Evolutionary conservation across 1,284 basidiomycete genomes (phyloP).

Genomic region (Bondarzewia mesenterica): DNA sequence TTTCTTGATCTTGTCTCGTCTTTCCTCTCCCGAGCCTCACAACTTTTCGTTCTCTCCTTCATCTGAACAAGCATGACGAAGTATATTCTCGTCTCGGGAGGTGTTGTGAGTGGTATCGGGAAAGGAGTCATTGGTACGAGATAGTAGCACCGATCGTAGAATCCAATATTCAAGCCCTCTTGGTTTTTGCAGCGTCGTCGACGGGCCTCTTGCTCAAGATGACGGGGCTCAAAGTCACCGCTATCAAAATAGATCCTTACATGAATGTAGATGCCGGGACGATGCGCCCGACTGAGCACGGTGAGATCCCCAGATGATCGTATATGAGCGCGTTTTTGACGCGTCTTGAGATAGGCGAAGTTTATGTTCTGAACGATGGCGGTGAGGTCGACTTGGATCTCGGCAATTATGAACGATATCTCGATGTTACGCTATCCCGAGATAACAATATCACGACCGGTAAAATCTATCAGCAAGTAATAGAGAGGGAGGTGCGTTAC

Average conservation of each 20-base stretch:
- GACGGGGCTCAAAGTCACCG: slow-evolving; percentile 91
- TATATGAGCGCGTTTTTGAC: not conserved
- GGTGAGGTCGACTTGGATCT: slow-evolving; percentile 98
- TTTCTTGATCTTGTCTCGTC: too few relatives aligned
- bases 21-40: too few relatives aligned
- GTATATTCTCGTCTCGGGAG: slow-evolving; percentile 87
- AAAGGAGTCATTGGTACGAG: slow-evolving; percentile 88
- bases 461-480: slow-evolving; percentile 96
- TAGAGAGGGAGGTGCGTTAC: slow-evolving; percentile 85
- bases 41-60: too few relatives aligned
- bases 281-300: slow-evolving; percentile 98
- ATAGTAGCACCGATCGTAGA: slow-evolving; percentile 9
- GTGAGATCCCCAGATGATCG: slow-evolving; percentile 35
- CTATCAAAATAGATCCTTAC: slow-evolving; percentile 99
- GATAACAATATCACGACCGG: slow-evolving; percentile 99
- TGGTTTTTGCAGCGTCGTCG: slow-evolving; percentile 71
- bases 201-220: slow-evolving; percentile 96
- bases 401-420: slow-evolving; percentile 97
- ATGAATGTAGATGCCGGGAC: slow-evolving; percentile 99
- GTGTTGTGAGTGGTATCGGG: slow-evolving; percentile 90
- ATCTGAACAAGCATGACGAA: too few relatives aligned
- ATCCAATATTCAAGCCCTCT: slow-evolving; percentile 19
- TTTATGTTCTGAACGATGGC: slow-evolving; percentile 97
- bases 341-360: slow-evolving; percentile 66
- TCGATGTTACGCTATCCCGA: slow-evolving; percentile 87